phyloP scores from a whole-genome alignment of 768 basidiomycete species.

The Galerina marginata region DNA sequence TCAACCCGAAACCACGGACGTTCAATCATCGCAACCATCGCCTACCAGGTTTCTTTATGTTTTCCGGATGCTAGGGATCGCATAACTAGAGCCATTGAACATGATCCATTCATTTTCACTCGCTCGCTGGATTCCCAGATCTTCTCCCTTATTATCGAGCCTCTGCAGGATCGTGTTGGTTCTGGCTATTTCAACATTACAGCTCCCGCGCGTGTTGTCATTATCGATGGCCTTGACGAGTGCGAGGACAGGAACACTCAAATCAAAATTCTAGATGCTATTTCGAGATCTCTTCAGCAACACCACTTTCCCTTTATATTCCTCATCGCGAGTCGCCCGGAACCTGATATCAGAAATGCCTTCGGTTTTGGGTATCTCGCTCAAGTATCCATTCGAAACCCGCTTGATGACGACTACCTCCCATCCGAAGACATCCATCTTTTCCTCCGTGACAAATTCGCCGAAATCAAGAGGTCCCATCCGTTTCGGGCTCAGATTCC shows the following conservation, averaged over 20 bases:
- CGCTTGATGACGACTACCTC: conserved; percentile 1
- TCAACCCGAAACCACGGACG: no score
- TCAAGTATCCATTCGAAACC: background rate
- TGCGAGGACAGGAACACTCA: background rate
- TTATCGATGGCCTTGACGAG: conserved; percentile 5
- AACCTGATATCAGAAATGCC: background rate
- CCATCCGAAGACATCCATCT: conserved; percentile 3
- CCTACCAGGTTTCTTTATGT: background rate
- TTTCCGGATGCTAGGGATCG: background rate
- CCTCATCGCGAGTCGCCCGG: conserved; percentile 5
- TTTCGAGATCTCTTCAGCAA: background rate
- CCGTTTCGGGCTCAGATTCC: conserved; percentile 1
- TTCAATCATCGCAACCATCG: background rate
- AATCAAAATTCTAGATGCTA: background rate
- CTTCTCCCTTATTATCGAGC: background rate
- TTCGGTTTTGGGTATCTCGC: background rate
- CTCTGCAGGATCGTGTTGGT: background rate
- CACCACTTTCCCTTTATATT: background rate
- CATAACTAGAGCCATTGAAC: background rate
- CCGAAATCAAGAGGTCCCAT: background rate
- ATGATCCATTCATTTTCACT: background rate
- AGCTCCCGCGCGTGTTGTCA: background rate
- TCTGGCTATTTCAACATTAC: background rate
- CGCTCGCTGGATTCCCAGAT: background rate
- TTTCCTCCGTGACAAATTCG: background rate